These are phyloP conservation scores for Boletellus sp. DNA, from an alignment of 768 basidiomycete species.

Conservation along the genomic window DNA sequence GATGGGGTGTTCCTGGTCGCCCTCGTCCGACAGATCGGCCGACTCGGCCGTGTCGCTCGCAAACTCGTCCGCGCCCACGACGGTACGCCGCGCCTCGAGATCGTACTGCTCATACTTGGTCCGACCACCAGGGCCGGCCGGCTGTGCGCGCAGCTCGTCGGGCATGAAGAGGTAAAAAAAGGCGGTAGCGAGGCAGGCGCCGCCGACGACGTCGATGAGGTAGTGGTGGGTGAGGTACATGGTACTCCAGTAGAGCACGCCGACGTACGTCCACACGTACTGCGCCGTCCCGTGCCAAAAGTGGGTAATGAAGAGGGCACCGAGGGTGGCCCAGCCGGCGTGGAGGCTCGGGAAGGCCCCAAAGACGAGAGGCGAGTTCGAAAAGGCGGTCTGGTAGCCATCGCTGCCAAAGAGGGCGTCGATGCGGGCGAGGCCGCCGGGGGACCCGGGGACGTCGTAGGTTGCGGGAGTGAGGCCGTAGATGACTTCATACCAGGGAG, in stretches of 20 bases:
- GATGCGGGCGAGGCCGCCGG: constrained; percentile 90
- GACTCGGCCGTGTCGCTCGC: constrained; percentile 39
- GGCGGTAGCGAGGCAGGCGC: constrained; percentile 83
- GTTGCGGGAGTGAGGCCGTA: constrained; percentile 94
- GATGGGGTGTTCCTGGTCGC: constrained; percentile 57
- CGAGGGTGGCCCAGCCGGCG: constrained; percentile 85
- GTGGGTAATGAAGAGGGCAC: constrained; percentile 89
- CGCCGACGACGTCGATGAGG: constrained; percentile 95
- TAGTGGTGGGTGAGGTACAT: constrained; percentile 99
- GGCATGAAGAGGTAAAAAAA: constrained; percentile 90
- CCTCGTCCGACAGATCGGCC: constrained; percentile 60
- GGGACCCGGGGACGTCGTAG: constrained; percentile 87
- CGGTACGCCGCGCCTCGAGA: constrained; percentile 48
- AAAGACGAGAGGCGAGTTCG: constrained; percentile 88
- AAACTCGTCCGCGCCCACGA: constrained; percentile 31
- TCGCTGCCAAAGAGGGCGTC: constrained; percentile 77
- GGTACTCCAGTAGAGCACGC: constrained; percentile 92
- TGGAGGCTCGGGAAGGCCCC: constrained; percentile 97
- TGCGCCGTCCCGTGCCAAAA: constrained; percentile 79
- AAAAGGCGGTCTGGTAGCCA: constrained; percentile 78
- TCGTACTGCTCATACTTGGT: constrained; percentile 79
- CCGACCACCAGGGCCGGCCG: constrained; percentile 37
- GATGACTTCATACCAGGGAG: constrained; percentile 98
- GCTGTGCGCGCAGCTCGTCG: constrained; percentile 60
- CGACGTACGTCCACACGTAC: constrained; percentile 80